Percentiles rank a stretch among this genome's conserved stretches.
Conservation (phyloP, 768 basidiomycete species). For the Boletus sp. region DNA sequence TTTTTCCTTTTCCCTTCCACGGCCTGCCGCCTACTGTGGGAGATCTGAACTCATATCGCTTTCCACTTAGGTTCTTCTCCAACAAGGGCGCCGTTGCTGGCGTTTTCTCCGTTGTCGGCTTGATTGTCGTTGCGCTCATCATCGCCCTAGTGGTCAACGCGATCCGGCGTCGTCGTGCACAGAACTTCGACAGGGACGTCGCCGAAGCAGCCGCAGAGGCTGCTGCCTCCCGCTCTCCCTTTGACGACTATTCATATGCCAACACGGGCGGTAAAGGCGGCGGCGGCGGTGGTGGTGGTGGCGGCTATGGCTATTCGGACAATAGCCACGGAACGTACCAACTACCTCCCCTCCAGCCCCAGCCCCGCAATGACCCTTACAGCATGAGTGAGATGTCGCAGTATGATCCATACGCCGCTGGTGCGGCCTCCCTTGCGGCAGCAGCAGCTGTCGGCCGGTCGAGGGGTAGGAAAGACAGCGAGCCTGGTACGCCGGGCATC, state of each 20-base stretch:
- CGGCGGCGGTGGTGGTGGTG: conserved; percentile 17
- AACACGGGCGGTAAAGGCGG: conserved; percentile 23
- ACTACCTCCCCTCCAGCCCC: conserved; percentile 42
- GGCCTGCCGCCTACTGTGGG: background rate
- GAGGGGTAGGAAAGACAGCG: conserved; percentile 30
- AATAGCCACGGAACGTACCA: conserved; percentile 57
- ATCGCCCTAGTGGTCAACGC: conserved; percentile 49
- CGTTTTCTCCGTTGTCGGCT: conserved; percentile 68
- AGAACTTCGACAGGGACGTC: conserved; percentile 70
- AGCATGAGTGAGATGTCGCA: conserved; percentile 49
- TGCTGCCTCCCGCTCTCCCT: conserved; percentile 49
- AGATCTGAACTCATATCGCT: conserved; percentile 5
- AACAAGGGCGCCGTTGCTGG: conserved; percentile 75
- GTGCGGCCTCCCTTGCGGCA: conserved; percentile 20
- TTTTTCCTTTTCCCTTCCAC: background rate
- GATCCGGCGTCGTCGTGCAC: conserved; percentile 62
- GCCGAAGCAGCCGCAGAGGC: conserved; percentile 70
- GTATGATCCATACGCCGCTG: conserved; percentile 37
- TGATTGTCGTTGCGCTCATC: conserved; percentile 51
- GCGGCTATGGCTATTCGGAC: conserved; percentile 42
- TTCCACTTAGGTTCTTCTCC: conserved; percentile 54
- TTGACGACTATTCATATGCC: conserved; percentile 44
- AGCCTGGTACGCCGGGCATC: conserved; percentile 39
- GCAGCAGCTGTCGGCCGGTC: conserved; percentile 21
- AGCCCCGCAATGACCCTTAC: conserved; percentile 42